phyloP scores from a whole-genome alignment of 805 yeast species.

The Ogataea pilisensis region DNA sequence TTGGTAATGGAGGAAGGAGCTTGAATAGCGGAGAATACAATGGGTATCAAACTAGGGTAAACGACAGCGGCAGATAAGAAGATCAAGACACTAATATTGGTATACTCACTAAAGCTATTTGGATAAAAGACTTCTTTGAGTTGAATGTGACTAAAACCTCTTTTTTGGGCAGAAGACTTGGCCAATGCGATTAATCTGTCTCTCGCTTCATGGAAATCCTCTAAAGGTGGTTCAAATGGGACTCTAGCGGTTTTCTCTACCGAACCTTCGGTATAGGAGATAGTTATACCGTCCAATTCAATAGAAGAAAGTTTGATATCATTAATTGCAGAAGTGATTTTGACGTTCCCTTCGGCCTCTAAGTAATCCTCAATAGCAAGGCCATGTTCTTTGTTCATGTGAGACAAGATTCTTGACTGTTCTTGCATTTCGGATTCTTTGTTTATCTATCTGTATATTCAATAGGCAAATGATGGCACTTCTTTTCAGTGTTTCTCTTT shows the following conservation, averaged over 20 bases:
- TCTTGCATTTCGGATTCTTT: constrained; percentile 23
- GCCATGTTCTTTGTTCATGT: constrained; percentile 78
- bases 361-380: constrained; percentile 71
- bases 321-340: constrained; percentile 32
- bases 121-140: constrained; percentile 46
- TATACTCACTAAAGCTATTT: constrained; percentile 17
- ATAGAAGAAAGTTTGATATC: constrained; percentile 44
- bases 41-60: constrained; percentile 5
- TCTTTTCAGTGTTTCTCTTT: no score
- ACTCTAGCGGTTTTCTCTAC: constrained; percentile 33
- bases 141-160: constrained; percentile 55
- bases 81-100: constrained; percentile 7
- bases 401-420: constrained; percentile 50
- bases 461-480: no score
- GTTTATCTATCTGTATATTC: no score
- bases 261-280: constrained; percentile 37
- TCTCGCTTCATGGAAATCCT: constrained; percentile 41
- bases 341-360: constrained; percentile 58
- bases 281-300: constrained; percentile 39
- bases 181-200: constrained; percentile 69
- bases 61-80: constrained; percentile 6
- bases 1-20: constrained; percentile 7
- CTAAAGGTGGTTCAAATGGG: constrained; percentile 50
- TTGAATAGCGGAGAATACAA: constrained; percentile 4
- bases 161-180: constrained; percentile 57